These are phyloP conservation scores for Xylariaceae sp. DNA, from an alignment of 2,329 filamentous ascomycete species.

Conservation along the genomic window DNA sequence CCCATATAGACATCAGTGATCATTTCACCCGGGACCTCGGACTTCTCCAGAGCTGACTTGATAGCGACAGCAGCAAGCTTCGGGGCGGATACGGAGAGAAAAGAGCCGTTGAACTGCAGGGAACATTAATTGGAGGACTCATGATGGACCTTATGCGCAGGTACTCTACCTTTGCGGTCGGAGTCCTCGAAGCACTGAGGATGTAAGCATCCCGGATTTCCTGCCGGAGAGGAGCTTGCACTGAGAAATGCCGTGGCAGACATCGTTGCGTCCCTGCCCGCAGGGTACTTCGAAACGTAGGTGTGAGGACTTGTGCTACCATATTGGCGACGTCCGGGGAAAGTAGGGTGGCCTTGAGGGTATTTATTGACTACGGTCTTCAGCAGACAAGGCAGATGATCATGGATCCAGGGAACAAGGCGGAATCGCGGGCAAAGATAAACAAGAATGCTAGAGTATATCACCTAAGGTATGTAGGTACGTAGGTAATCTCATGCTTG, in stretches of 20 bases:
- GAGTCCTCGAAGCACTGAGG: slow-evolving; percentile 81
- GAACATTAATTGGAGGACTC: too few relatives aligned
- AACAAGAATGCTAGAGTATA: background rate
- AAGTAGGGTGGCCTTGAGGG: too few relatives aligned
- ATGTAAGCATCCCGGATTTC: slow-evolving; percentile 93
- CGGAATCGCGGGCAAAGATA: background rate
- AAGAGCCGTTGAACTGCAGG: slow-evolving; percentile 88
- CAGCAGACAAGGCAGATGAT: too few relatives aligned
- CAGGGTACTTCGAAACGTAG: slow-evolving; percentile 17
- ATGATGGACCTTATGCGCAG: too few relatives aligned
- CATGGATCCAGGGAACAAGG: too few relatives aligned
- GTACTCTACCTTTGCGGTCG: slow-evolving; percentile 70
- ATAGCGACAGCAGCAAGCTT: slow-evolving; percentile 87
- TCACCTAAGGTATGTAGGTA: background rate
- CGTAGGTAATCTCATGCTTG: background rate
- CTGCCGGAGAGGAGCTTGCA: slow-evolving; percentile 40
- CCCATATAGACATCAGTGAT: slow-evolving; percentile 97
- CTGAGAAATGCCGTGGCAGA: slow-evolving; percentile 43
- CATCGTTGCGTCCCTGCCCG: slow-evolving; percentile 13
- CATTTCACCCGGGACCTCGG: slow-evolving; percentile 71
- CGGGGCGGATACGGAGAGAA: slow-evolving; percentile 78
- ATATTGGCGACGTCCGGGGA: slow-evolving; percentile 11
- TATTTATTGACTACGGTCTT: too few relatives aligned
- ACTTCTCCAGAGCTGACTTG: slow-evolving; percentile 84
- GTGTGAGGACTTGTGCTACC: slow-evolving; percentile 19